Conservation (phyloP, 371 early-diverging fungal genomes). For the Zychaea mexicana region DNA sequence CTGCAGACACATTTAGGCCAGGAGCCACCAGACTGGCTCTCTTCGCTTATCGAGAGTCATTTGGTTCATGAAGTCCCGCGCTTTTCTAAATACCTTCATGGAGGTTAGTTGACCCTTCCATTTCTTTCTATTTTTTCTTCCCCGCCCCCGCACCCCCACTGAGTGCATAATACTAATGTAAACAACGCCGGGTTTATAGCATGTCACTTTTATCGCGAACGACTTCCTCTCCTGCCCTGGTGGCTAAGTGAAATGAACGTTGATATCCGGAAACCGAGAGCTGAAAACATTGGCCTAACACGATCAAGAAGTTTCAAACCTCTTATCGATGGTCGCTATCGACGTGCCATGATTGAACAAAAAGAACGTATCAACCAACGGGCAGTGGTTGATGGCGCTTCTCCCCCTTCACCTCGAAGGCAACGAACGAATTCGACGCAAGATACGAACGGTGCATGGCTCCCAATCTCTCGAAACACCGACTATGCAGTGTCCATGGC, state of each 20-base stretch:
- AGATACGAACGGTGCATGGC: conserved; percentile 5
- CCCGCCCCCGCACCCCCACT: no score
- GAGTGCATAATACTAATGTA: no score
- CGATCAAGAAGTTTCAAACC: conserved; percentile 37
- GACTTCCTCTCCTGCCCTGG: conserved; percentile 3
- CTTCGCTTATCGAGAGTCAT: conserved; percentile 80
- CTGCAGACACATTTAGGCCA: conserved; percentile 89
- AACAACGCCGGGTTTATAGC: no score
- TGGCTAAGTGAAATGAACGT: conserved; percentile 50
- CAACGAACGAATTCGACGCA: not conserved
- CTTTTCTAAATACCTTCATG: conserved; percentile 98
- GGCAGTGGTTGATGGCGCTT: conserved; percentile 16
- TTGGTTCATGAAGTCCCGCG: conserved; percentile 97
- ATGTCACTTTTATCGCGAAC: conserved; percentile 17
- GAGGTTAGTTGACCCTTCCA: no score
- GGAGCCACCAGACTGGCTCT: conserved; percentile 92
- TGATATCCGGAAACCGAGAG: conserved; percentile 46
- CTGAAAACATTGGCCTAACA: conserved; percentile 28
- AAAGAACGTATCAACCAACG: conserved; percentile 26
- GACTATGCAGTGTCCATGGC: not conserved
- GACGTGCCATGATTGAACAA: conserved; percentile 32
- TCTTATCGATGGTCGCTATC: conserved; percentile 38
- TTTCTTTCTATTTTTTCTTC: no score
- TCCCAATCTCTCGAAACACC: not conserved
- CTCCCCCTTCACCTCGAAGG: not conserved